Evolutionary conservation across 2,329 filamentous ascomycete species (phyloP).

Genomic region (Sarocladiaceae sp.): DNA sequence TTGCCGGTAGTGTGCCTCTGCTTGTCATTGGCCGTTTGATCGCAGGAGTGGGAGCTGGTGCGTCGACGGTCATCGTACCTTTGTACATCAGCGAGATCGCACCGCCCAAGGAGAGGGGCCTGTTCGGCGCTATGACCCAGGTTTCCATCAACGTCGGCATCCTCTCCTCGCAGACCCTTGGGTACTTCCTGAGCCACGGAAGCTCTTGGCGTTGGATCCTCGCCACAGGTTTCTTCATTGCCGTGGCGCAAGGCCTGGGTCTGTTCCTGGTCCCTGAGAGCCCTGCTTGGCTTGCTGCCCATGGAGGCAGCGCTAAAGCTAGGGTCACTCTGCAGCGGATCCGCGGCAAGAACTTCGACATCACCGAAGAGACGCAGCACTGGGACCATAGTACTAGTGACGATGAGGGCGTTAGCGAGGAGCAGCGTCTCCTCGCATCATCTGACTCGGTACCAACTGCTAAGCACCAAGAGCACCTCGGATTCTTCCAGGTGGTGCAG

Average conservation of each 20-base stretch:
- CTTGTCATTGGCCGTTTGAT: conserved; percentile 71
- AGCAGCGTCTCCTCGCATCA: conserved; percentile 59
- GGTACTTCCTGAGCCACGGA: conserved; percentile 78
- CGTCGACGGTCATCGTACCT: conserved; percentile 85
- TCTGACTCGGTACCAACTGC: conserved; percentile 16
- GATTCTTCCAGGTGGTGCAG: conserved; percentile 59
- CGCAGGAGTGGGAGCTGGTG: conserved; percentile 78
- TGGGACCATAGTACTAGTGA: conserved; percentile 47
- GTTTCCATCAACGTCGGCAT: conserved; percentile 93
- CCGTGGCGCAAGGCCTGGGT: conserved; percentile 58
- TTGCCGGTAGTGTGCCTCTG: conserved; percentile 59
- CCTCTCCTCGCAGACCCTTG: conserved; percentile 72
- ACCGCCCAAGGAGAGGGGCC: conserved; percentile 64
- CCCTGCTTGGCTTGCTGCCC: conserved; percentile 77
- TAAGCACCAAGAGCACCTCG: conserved; percentile 35
- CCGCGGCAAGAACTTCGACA: conserved; percentile 60
- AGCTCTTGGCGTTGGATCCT: conserved; percentile 80
- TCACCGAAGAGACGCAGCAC: conserved; percentile 63
- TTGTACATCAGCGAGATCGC: conserved; percentile 92
- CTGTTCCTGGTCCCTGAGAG: conserved; percentile 79
- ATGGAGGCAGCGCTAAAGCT: conserved; percentile 53
- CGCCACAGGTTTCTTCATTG: conserved; percentile 63
- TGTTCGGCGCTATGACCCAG: conserved; percentile 82
- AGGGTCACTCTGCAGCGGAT: conserved; percentile 67
- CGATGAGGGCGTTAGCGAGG: conserved; percentile 43